phyloP scores from a whole-genome alignment of 2,329 filamentous ascomycete species.

The Aspergillus sp. region DNA sequence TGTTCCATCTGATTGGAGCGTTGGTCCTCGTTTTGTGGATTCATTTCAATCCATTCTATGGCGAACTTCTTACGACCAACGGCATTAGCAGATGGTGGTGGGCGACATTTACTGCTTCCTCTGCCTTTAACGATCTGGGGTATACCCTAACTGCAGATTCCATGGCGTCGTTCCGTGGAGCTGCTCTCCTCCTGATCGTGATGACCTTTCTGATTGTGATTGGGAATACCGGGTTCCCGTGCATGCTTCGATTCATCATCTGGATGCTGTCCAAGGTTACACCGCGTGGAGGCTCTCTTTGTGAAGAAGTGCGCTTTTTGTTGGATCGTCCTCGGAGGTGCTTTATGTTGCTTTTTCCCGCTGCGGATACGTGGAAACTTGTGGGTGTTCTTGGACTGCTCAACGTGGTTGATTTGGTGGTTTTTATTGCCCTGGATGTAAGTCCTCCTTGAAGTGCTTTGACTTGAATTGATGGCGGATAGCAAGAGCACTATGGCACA shows the following conservation, averaged over 20 bases:
- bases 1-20: conserved; percentile 71
- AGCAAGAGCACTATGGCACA: conserved; percentile 38
- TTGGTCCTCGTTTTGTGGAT: conserved; percentile 76
- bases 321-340: conserved; percentile 90
- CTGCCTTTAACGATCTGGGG: conserved; percentile 86
- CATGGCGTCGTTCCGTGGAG: conserved; percentile 79
- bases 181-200: conserved; percentile 67
- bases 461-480: too few species aligned
- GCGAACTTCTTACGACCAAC: conserved; percentile 53
- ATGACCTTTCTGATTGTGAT: conserved; percentile 83
- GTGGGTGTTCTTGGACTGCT: conserved; percentile 75
- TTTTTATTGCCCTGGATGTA: conserved; percentile 86
- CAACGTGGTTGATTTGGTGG: conserved; percentile 76
- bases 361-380: conserved; percentile 85
- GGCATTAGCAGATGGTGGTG: conserved; percentile 72
- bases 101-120: conserved; percentile 78
- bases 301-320: conserved; percentile 82
- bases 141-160: conserved; percentile 86
- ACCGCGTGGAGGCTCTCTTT: conserved; percentile 61
- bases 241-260: conserved; percentile 87
- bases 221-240: conserved; percentile 88
- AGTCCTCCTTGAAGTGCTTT: conserved; percentile 29
- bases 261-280: conserved; percentile 70
- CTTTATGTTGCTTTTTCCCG: conserved; percentile 87
- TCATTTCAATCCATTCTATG: conserved; percentile 55